phyloP scores from a whole-genome alignment of 768 basidiomycete genomes.

The Gelatoporia subvermispora region DNA sequence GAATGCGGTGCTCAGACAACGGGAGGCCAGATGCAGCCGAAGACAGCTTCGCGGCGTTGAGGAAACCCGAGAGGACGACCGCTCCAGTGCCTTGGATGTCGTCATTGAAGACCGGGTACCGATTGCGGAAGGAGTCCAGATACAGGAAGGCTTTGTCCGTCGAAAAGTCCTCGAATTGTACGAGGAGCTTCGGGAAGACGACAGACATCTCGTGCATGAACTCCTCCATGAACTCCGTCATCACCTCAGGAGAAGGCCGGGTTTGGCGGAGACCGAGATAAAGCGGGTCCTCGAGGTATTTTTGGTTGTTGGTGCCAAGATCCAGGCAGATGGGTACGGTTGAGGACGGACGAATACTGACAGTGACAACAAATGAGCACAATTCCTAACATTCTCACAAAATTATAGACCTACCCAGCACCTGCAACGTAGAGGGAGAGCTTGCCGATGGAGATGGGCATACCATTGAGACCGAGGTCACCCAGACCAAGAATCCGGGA shows the following conservation, averaged over 20 bases:
- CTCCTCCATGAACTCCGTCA: constrained; percentile 86
- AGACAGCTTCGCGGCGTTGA: constrained; percentile 80
- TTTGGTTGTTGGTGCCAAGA: constrained; percentile 83
- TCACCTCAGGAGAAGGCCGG: constrained; percentile 57
- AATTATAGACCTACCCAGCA: constrained; percentile 61
- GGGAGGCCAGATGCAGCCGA: constrained; percentile 65
- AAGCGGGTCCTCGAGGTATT: constrained; percentile 77
- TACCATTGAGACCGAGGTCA: constrained; percentile 77
- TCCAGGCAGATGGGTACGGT: constrained; percentile 84
- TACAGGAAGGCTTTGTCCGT: constrained; percentile 89
- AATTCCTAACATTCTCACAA: neutral
- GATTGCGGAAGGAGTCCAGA: constrained; percentile 68
- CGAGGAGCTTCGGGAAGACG: constrained; percentile 74
- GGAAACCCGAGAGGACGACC: constrained; percentile 85
- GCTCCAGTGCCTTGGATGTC: constrained; percentile 90
- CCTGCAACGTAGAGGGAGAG: constrained; percentile 86
- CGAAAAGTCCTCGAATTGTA: constrained; percentile 93
- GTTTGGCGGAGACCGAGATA: constrained; percentile 82
- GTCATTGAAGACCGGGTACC: constrained; percentile 83
- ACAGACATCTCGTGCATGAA: constrained; percentile 81
- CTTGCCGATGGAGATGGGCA: constrained; percentile 91
- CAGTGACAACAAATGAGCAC: neutral
- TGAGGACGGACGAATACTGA: constrained; percentile 69
- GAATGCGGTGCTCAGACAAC: constrained; percentile 71
- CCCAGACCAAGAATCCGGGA: constrained; percentile 89